Percentiles rank a stretch among this genome's conserved stretches.
Conservation (phyloP, 352 stramenopile species). For the Globisporangium parvum region DNA sequence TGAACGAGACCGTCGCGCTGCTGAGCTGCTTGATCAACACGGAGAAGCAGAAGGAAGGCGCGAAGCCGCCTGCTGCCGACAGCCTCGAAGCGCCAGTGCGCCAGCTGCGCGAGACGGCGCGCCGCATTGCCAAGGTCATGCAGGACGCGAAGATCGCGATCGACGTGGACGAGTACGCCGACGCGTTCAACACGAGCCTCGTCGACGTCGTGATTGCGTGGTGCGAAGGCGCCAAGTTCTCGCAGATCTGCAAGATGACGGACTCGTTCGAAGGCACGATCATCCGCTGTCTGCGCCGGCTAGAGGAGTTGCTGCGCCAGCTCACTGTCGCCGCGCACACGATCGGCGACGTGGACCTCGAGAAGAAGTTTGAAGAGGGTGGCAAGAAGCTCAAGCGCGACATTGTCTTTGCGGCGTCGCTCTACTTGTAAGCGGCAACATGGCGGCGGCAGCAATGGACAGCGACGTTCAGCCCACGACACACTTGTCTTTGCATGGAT, state of each 20-base stretch:
- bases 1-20: constrained; percentile 95
- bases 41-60: constrained; percentile 90
- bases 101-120: constrained; percentile 93
- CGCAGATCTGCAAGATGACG: constrained; percentile 98
- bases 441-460: too few relatives aligned
- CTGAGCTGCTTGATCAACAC: constrained; percentile 96
- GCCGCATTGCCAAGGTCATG: constrained; percentile 87
- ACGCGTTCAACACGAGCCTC: constrained; percentile 96
- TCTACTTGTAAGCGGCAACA: constrained; percentile 90
- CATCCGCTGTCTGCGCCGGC: constrained; percentile 94
- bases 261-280: constrained; percentile 98
- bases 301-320: constrained; percentile 98
- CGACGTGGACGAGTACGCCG: constrained; percentile 97
- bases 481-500: too few relatives aligned
- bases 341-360: constrained; percentile 96
- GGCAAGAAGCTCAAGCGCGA: constrained; percentile 97
- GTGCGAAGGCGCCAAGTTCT: constrained; percentile 97
- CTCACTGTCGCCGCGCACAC: constrained; percentile 93
- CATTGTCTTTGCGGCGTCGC: constrained; percentile 99
- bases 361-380: constrained; percentile 97
- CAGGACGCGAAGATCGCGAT: constrained; percentile 91
- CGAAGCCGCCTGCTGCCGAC: constrained; percentile 75
- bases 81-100: constrained; percentile 85
- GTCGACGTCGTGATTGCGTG: constrained; percentile 98
- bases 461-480: too few relatives aligned